A percentile compares a stretch with the other conserved stretches of the same genome.
Conservation (phyloP, 306 rosid species). For the Vigna hirtella region DNA sequence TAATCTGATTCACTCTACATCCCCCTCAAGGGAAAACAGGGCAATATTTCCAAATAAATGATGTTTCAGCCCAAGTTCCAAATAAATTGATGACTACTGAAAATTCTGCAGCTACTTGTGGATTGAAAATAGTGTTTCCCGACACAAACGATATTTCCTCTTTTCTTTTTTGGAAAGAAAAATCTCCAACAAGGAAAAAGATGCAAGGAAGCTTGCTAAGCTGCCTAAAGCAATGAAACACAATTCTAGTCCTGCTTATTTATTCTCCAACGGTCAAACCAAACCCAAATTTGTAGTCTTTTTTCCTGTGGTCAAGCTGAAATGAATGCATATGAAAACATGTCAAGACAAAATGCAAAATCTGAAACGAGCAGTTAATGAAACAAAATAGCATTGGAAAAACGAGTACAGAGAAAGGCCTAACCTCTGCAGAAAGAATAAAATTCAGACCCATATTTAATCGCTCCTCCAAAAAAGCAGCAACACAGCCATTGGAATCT, state of each 20-base stretch:
- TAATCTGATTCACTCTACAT: constrained; percentile 55
- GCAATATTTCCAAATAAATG: constrained; percentile 45
- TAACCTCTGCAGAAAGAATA: constrained; percentile 64
- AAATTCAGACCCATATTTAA: constrained; percentile 65
- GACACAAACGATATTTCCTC: constrained; percentile 52
- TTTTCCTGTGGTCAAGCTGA: constrained; percentile 95
- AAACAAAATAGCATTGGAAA: neutral
- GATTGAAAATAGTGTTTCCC: constrained; percentile 49
- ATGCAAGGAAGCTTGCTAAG: constrained; percentile 46
- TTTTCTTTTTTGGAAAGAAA: constrained; percentile 36
- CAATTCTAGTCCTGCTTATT: constrained; percentile 46
- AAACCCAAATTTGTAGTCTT: constrained; percentile 97
- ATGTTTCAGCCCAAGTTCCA: constrained; percentile 28
- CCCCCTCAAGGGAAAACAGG: constrained; percentile 53
- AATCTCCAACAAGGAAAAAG: constrained; percentile 39
- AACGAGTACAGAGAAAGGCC: constrained; percentile 17
- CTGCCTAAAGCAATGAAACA: constrained; percentile 41
- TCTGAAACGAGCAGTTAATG: neutral
- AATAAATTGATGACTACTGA: constrained; percentile 42
- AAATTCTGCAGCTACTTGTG: constrained; percentile 47
- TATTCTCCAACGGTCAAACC: constrained; percentile 97
- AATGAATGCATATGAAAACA: constrained; percentile 27
- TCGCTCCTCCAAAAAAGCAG: constrained; percentile 93
- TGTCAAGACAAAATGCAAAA: constrained; percentile 28
- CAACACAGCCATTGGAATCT: constrained; percentile 77